Base-by-base conservation (phyloP, 345 rosid genomes). In the Pugionium dolabratum region DNA sequence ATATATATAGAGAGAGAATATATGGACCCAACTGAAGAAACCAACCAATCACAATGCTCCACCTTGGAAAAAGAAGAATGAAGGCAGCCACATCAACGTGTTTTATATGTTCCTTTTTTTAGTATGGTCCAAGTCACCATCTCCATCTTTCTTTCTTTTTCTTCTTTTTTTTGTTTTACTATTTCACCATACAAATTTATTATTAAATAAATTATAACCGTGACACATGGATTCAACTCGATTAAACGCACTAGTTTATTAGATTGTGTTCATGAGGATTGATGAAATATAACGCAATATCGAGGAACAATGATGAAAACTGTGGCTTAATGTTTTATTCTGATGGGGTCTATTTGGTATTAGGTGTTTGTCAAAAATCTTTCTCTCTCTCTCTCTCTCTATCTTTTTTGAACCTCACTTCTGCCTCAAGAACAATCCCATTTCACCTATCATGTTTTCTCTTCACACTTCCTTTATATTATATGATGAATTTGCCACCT, bases 331-430 rank as follows among this genome's bases (percentile, higher is more conserved):
- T 73, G 62, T 73, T 66, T 73, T 66, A 30, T 60, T 53, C 69
- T 65, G 62, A 72, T 72, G 68, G 72, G 77, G 77, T 59, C 77
- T 53, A 67, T 59, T 86, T 75, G 97, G 82, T 86, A 76, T 63
- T 60, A 54, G 67, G 88, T 88, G 93, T 44, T 73, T 86, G 55
- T 86, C 88, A 65, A 70, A 62, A 71, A 75, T 74, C 64, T 79
- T 52, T 64, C 66, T 72, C 53, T 56, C 43, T 74, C 64, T 79
- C 48, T 64, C 66, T 72, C 53, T 56, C 43, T 44, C 62, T 78
- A 10, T 66, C 27, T 31, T 36, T 59, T 59, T 35, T 59, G 6
- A 47, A 61, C 37, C 46, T 73, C 77, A 60, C 73, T 67, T 74
- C 34, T 61, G 53, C 29, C 79, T 76, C 69, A 76, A 53, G 79